Percentiles rank a stretch among this genome's conserved stretches.
These are phyloP conservation scores for Vigna hirtella DNA, from an alignment of 306 rosid genomes.

Conservation along the genomic window DNA sequence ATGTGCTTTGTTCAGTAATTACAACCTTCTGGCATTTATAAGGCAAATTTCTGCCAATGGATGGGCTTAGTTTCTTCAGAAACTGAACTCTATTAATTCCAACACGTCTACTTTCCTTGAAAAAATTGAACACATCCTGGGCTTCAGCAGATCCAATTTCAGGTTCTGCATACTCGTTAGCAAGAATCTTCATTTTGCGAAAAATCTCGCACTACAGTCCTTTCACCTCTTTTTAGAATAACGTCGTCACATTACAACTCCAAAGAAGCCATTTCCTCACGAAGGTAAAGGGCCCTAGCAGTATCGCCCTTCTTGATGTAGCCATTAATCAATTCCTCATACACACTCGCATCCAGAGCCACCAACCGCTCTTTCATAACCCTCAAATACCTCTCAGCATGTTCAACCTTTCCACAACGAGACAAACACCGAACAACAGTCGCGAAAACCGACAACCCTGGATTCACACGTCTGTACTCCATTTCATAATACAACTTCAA, in stretches of 20 bases:
- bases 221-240: no score
- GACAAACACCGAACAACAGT: slow-evolving; percentile 62
- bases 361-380: slow-evolving; percentile 66
- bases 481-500: slow-evolving; percentile 81
- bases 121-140: slow-evolving; percentile 71
- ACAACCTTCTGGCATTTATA: slow-evolving; percentile 78
- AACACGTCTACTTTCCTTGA: slow-evolving; percentile 58
- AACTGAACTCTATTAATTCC: slow-evolving; percentile 80
- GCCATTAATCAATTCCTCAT: slow-evolving; percentile 45
- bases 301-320: no score
- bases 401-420: slow-evolving; percentile 61
- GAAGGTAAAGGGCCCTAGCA: no score
- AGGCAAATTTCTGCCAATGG: slow-evolving; percentile 68
- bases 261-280: no score
- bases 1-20: slow-evolving; percentile 65
- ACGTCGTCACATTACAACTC: no score
- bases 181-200: no score
- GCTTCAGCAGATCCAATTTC: slow-evolving; percentile 60
- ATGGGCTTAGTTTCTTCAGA: slow-evolving; percentile 71
- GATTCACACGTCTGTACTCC: slow-evolving; percentile 63
- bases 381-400: slow-evolving; percentile 68
- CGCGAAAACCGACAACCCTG: slow-evolving; percentile 59
- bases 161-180: slow-evolving; percentile 60
- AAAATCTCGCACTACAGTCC: no score
- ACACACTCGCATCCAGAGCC: slow-evolving; percentile 46